These are phyloP conservation scores for Collariella sp. DNA, from an alignment of 495 filamentous ascomycete genomes.

Conservation along the genomic window DNA sequence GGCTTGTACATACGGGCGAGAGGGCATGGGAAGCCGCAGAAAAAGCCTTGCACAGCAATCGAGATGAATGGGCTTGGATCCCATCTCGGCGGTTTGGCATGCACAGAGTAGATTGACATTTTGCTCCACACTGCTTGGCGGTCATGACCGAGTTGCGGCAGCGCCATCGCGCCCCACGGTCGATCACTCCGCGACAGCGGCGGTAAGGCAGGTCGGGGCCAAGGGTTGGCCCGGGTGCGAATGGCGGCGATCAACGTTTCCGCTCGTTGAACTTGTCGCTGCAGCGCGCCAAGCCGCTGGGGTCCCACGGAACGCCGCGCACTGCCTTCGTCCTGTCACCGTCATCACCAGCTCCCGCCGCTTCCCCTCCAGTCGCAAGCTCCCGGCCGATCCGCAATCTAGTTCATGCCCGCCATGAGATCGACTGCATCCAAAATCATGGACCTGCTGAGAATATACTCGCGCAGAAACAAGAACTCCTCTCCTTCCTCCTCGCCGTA, in stretches of 20 bases:
- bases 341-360: constrained; percentile 23
- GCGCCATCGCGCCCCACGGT: constrained; percentile 17
- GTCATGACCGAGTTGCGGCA: constrained; percentile 19
- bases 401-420: constrained; percentile 86
- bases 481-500: constrained; percentile 84
- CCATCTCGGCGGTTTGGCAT: constrained; percentile 23
- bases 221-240: constrained; percentile 19
- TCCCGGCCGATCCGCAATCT: constrained; percentile 6
- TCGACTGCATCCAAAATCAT: constrained; percentile 86
- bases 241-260: constrained; percentile 18
- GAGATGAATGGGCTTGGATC: constrained; percentile 16
- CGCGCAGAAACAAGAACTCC: constrained; percentile 76
- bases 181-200: constrained; percentile 19
- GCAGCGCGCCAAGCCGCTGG: constrained; percentile 14
- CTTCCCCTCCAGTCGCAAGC: neutral
- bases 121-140: constrained; percentile 23
- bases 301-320: constrained; percentile 5
- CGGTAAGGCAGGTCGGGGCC: constrained; percentile 14
- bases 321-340: constrained; percentile 6
- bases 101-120: constrained; percentile 21
- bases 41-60: constrained; percentile 20
- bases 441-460: constrained; percentile 67
- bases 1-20: neutral
- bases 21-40: constrained; percentile 22
- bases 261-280: constrained; percentile 3